These are phyloP conservation scores for Euphorbia tirucalli DNA, from an alignment of 345 rosid genomes.

Conservation along the genomic window DNA sequence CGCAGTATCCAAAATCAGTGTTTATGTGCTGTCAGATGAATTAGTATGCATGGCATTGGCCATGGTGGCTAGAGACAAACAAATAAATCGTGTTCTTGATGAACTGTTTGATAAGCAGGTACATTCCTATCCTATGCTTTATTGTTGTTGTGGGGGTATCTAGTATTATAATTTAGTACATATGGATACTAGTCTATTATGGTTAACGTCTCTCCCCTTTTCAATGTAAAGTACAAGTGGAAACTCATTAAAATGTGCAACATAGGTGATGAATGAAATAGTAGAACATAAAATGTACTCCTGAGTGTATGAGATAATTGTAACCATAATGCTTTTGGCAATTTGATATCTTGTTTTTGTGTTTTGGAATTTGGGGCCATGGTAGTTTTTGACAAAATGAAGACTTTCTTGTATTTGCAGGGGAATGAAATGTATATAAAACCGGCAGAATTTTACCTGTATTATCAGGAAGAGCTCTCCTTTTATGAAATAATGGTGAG, in stretches of 20 bases:
- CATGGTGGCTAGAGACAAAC: conserved; percentile 94
- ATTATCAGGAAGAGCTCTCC: conserved; percentile 76
- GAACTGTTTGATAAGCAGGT: conserved; percentile 87
- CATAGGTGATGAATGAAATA: no score
- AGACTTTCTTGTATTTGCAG: conserved; percentile 34
- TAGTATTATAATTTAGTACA: no score
- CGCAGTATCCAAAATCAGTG: conserved; percentile 89
- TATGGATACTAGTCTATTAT: background rate
- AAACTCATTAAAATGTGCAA: no score
- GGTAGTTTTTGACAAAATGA: background rate
- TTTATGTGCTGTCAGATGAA: conserved; percentile 83
- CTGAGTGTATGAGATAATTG: no score
- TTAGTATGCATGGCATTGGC: conserved; percentile 94
- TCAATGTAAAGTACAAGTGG: background rate
- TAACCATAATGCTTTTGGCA: no score
- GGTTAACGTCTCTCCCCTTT: background rate
- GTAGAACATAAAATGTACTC: no score
- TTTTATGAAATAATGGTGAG: conserved; percentile 71
- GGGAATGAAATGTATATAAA: conserved; percentile 86
- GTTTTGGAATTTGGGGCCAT: no score
- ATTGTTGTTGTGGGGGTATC: background rate
- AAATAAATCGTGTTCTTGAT: conserved; percentile 88
- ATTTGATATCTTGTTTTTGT: background rate
- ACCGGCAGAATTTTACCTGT: conserved; percentile 82
- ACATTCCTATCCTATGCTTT: conserved; percentile 5